A percentile compares a stretch with the other conserved stretches of the same genome.
Evolutionary conservation across 2,329 filamentous ascomycete genomes (phyloP).

Genomic region (Colletotrichum sidae): DNA sequence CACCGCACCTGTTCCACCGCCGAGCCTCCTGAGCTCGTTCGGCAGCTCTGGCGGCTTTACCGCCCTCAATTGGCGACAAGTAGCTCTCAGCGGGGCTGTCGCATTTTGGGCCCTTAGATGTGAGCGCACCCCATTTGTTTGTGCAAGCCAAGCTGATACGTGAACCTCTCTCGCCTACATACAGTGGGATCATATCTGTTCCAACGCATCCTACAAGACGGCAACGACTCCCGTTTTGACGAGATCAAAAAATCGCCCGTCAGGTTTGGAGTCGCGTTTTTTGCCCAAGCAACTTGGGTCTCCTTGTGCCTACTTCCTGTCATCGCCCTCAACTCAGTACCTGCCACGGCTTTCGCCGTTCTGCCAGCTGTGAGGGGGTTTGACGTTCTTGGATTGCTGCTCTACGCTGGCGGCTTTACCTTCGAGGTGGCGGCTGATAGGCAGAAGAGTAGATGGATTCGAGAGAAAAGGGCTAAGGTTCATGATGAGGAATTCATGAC

Average conservation of each 20-base stretch:
- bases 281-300: constrained; percentile 75
- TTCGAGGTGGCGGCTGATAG: constrained; percentile 72
- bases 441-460: constrained; percentile 72
- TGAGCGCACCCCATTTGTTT: constrained; percentile 48
- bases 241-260: constrained; percentile 50
- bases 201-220: constrained; percentile 67
- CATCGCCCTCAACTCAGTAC: constrained; percentile 71
- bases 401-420: constrained; percentile 69
- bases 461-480: constrained; percentile 71
- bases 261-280: constrained; percentile 52
- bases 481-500: constrained; percentile 77
- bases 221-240: constrained; percentile 66
- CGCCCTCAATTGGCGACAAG: constrained; percentile 70
- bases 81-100: constrained; percentile 53
- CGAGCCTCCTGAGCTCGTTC: constrained; percentile 59
- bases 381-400: constrained; percentile 66
- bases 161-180: neutral
- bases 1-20: constrained; percentile 54
- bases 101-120: constrained; percentile 70
- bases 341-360: constrained; percentile 62
- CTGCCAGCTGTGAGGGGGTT: constrained; percentile 61
- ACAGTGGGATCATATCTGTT: constrained; percentile 75
- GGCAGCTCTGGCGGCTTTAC: constrained; percentile 52
- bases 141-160: neutral
- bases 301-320: constrained; percentile 75